Base-by-base conservation (phyloP, 208 protist species). In the Trypanosomatidae sp. region DNA sequence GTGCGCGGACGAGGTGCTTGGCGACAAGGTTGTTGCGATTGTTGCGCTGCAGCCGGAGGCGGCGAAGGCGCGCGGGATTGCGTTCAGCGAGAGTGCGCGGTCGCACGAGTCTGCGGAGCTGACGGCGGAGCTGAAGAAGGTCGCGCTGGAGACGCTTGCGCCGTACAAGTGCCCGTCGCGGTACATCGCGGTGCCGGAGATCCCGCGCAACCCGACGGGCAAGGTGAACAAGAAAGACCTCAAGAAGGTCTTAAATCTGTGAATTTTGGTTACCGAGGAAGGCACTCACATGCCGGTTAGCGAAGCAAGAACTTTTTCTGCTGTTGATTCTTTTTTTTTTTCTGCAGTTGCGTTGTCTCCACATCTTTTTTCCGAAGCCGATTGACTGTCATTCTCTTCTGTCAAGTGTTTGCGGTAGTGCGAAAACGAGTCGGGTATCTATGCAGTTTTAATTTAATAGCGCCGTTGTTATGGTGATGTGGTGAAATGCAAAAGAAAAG, bases 171-270 rank as follows among this genome's bases (percentile, higher is more conserved):
- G 84, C 59, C 96, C 96, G 25, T 74, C 66, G 25, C 68, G 84
- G 28, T 91, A 86, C 64, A 71, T 95, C 41, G 66, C 90, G 49
- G 62, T 95, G n/a, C 74, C 77, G 1, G 87, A 94, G 74, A 91
- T 98, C 60, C 95, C 94, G 46, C 90, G 93, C 46, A 99, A 99
- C 73, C 76, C 92, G 22, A 98, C 95, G 47, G 91, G 93, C 9
- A 99, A 99, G 85, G 86, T 98, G 39, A 98, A 98, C 80, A 99
- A 99, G 82, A 97, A 97, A 69, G 69, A 74, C 44, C 87, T 98
- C 22, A 94, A 93, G 69, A 81, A 72, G 76, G 33, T 72, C 2
- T 76, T 95, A 2, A 56, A 79, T n/a, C 43, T 95, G n/a, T n/a
- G n/a, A n/a, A n/a, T n/a, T n/a, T n/a, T n/a, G n/a, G n/a, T n/a